These are phyloP conservation scores for Staphylotrichum longicolle DNA, from an alignment of 495 filamentous ascomycete species.

Conservation along the genomic window DNA sequence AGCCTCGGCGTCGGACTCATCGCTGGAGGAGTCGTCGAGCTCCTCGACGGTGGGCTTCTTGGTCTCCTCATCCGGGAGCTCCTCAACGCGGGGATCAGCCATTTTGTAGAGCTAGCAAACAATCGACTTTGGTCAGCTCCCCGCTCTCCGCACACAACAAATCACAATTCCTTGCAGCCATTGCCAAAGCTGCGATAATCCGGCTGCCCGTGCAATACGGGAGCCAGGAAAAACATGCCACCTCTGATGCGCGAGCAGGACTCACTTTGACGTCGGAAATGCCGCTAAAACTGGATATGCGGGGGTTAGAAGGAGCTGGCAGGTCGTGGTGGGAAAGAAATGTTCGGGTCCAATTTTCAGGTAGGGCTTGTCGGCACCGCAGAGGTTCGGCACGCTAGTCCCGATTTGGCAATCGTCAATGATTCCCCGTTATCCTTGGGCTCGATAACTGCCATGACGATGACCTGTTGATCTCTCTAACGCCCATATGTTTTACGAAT, in stretches of 20 bases:
- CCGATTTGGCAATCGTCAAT: slow-evolving; percentile 23
- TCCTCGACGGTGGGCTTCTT: slow-evolving; percentile 79
- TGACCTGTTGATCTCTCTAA: neutral
- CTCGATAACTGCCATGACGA: neutral
- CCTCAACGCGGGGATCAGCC: slow-evolving; percentile 97
- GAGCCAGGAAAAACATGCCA: slow-evolving; percentile 3
- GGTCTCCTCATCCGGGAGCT: slow-evolving; percentile 87
- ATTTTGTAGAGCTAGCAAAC: slow-evolving; percentile 50
- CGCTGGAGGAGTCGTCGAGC: slow-evolving; percentile 67
- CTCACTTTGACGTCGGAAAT: slow-evolving; percentile 35
- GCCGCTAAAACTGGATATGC: slow-evolving; percentile 32
- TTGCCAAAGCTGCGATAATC: slow-evolving; percentile 11
- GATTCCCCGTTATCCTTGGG: neutral
- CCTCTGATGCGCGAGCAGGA: slow-evolving; percentile 10
- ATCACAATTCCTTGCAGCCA: slow-evolving; percentile 12
- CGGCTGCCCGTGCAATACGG: neutral
- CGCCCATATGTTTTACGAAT: neutral
- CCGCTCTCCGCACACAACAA: slow-evolving; percentile 28
- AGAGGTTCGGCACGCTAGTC: slow-evolving; percentile 22
- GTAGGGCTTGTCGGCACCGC: slow-evolving; percentile 31
- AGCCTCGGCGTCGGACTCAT: slow-evolving; percentile 67
- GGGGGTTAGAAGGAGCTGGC: slow-evolving; percentile 28
- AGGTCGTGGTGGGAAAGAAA: slow-evolving; percentile 35
- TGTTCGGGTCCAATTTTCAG: slow-evolving; percentile 35
- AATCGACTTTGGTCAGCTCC: slow-evolving; percentile 28